A percentile compares a stretch with the other conserved stretches of the same genome.
Conservation (phyloP, 129 eudicot genomes). For the Chrysanthemum seticuspe region DNA sequence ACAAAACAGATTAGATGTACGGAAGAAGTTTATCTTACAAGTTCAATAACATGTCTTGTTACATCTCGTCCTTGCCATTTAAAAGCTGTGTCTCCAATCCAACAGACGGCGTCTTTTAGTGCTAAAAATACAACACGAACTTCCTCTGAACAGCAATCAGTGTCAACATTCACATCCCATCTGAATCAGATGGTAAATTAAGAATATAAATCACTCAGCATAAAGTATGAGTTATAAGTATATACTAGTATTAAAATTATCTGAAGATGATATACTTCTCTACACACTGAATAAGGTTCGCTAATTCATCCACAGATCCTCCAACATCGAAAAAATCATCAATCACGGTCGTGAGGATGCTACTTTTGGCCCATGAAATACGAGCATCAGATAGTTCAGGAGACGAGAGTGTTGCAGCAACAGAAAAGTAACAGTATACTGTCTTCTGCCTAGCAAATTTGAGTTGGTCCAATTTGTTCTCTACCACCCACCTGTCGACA, state of each 20-base stretch:
- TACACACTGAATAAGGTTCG: constrained; percentile 58
- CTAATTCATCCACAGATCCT: constrained; percentile 72
- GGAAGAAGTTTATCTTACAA: background rate
- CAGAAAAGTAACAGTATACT: constrained; percentile 83
- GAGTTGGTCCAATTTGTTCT: constrained; percentile 72
- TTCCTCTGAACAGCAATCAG: constrained; percentile 13
- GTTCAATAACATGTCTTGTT: background rate
- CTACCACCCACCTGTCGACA: constrained; percentile 68
- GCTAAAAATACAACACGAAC: background rate
- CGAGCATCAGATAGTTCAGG: constrained; percentile 88
- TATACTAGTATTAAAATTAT: background rate
- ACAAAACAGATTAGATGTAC: background rate
- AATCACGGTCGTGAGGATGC: constrained; percentile 74
- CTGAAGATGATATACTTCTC: constrained; percentile 40
- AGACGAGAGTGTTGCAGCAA: constrained; percentile 62
- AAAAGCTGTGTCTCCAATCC: background rate
- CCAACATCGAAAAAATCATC: constrained; percentile 96
- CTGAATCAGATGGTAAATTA: constrained; percentile 14
- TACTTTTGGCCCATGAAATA: constrained; percentile 87
- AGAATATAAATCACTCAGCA: background rate
- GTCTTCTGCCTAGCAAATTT: constrained; percentile 80
- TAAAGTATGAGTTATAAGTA: background rate
- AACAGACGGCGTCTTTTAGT: background rate
- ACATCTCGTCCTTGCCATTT: background rate
- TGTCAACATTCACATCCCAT: too few species aligned